A percentile compares a stretch with the other conserved stretches of the same genome.
Conservation (phyloP, 805 yeast species). For the Wilhelminamyces savonicus region DNA sequence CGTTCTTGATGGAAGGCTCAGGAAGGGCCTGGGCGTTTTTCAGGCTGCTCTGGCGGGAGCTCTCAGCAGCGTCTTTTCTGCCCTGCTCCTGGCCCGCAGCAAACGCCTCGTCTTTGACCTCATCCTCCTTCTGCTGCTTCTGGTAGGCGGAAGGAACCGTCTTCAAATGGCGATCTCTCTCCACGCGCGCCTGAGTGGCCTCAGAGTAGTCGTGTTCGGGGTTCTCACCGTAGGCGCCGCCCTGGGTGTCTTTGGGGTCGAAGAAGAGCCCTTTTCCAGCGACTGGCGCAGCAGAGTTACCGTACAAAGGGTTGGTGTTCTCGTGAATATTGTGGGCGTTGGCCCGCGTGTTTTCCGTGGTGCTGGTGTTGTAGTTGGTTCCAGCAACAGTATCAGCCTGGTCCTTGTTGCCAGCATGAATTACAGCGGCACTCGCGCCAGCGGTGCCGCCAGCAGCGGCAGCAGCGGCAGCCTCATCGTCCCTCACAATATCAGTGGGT, state of each 20-base stretch:
- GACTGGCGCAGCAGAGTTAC: slow-evolving; percentile 20
- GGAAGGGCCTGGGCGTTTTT: background rate
- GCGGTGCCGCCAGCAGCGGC: slow-evolving; percentile 1
- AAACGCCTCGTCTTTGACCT: slow-evolving; percentile 10
- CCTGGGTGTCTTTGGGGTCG: slow-evolving; percentile 32
- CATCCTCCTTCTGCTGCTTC: slow-evolving; percentile 7
- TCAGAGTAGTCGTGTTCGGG: slow-evolving; percentile 10
- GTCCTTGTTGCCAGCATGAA: background rate
- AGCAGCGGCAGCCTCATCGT: slow-evolving; percentile 1
- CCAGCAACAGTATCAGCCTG: background rate
- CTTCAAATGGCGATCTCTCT: slow-evolving; percentile 12
- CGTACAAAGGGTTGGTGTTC: slow-evolving; percentile 21
- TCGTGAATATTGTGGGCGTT: slow-evolving; percentile 6
- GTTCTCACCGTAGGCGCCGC: slow-evolving; percentile 16
- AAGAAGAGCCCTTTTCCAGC: slow-evolving; percentile 27
- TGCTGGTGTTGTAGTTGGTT: background rate
- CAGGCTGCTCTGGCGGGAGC: background rate
- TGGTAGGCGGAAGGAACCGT: slow-evolving; percentile 16
- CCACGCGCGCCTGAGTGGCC: slow-evolving; percentile 17
- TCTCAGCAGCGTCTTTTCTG: slow-evolving; percentile 2
- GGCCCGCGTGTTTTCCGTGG: slow-evolving; percentile 1
- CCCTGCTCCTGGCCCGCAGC: slow-evolving; percentile 11
- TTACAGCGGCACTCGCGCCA: slow-evolving; percentile 1
- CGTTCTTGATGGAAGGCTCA: background rate
- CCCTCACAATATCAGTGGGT: slow-evolving; percentile 20